A percentile compares a stretch with the other conserved stretches of the same genome.
These are phyloP conservation scores for Monilinia fructigena DNA, from an alignment of 2,329 filamentous ascomycete genomes.

Conservation along the genomic window DNA sequence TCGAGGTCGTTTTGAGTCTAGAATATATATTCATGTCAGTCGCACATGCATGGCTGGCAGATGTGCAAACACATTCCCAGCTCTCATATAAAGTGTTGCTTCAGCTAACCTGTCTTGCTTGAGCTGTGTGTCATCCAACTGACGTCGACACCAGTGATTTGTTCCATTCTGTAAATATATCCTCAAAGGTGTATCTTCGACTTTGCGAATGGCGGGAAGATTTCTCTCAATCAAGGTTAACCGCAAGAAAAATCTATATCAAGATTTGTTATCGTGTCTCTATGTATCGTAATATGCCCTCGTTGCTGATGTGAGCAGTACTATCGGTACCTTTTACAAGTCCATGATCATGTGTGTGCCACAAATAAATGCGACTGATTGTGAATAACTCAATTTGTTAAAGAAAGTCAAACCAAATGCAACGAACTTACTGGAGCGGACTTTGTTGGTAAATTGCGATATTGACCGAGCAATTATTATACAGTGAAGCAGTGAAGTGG, in stretches of 20 bases:
- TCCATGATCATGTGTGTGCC: conserved; percentile 21
- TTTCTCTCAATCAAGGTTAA: background rate
- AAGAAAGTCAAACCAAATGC: background rate
- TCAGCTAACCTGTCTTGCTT: conserved; percentile 36
- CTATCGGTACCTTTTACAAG: conserved; percentile 9
- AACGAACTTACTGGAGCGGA: background rate
- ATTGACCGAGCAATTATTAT: background rate
- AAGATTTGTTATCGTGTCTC: conserved; percentile 15
- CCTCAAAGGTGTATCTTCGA: background rate
- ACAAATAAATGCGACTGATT: conserved; percentile 19
- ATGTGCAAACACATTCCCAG: conserved; percentile 26
- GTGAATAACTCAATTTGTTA: background rate
- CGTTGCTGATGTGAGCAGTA: conserved; percentile 23
- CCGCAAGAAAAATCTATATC: background rate
- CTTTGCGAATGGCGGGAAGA: background rate
- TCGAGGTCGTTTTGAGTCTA: conserved; percentile 20
- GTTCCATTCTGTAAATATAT: conserved; percentile 36
- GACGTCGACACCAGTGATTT: conserved; percentile 40
- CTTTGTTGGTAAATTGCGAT: conserved; percentile 1
- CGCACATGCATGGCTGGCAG: background rate
- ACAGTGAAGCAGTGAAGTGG: conserved; percentile 9
- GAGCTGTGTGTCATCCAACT: conserved; percentile 40
- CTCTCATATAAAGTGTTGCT: conserved; percentile 31
- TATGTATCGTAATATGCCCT: conserved; percentile 13
- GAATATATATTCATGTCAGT: conserved; percentile 3